These are phyloP conservation scores for Podochytrium sp. DNA, from an alignment of 192 early-diverging fungal species.

Conservation along the genomic window DNA sequence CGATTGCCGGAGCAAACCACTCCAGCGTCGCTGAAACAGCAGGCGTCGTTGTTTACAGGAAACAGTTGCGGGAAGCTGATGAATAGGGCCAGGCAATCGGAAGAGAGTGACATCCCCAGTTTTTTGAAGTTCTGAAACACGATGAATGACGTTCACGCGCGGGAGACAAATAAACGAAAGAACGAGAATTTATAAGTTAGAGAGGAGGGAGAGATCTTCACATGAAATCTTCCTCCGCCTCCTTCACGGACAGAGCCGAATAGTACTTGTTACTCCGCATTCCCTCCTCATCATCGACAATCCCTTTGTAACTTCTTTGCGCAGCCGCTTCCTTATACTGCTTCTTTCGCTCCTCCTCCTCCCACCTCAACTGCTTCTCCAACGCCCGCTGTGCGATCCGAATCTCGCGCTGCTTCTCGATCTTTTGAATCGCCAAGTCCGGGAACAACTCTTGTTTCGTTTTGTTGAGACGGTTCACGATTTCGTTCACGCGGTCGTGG, in stretches of 20 bases:
- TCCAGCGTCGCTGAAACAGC: no score
- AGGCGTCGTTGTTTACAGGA: no score
- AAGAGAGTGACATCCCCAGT: no score
- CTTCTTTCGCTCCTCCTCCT: slow-evolving; percentile 47
- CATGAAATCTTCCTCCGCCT: slow-evolving; percentile 56
- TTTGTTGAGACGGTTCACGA: slow-evolving; percentile 94
- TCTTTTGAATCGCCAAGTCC: slow-evolving; percentile 78
- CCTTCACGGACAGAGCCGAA: slow-evolving; percentile 9
- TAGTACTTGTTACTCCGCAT: slow-evolving; percentile 36
- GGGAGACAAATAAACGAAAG: no score
- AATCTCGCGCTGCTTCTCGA: slow-evolving; percentile 55
- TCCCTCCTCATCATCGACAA: slow-evolving; percentile 49
- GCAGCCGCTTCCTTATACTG: slow-evolving; percentile 47
- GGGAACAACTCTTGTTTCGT: slow-evolving; percentile 78
- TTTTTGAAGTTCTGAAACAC: no score
- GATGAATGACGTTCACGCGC: no score
- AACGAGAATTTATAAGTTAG: no score
- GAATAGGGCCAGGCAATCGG: no score
- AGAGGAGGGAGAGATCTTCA: no score
- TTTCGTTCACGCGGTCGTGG: slow-evolving; percentile 73
- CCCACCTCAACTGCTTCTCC: slow-evolving; percentile 44
- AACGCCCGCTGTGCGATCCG: slow-evolving; percentile 36
- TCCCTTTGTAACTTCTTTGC: slow-evolving; percentile 35
- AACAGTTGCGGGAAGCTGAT: no score
- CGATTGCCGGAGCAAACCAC: no score